phyloP scores from a whole-genome alignment of 306 rosid genomes.

The Spatholobus suberectus region DNA sequence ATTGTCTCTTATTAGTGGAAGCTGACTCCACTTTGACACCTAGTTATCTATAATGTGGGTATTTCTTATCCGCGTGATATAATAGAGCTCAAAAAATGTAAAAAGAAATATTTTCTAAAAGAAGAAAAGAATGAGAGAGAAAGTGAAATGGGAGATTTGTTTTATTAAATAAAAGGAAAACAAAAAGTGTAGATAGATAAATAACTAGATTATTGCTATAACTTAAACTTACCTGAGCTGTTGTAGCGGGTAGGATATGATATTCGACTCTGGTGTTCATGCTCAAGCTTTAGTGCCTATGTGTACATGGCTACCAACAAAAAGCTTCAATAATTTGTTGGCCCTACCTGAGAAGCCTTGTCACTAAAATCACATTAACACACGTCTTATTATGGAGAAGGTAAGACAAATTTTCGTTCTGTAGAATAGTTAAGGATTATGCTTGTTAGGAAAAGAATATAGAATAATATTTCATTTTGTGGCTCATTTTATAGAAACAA shows the following conservation, averaged over 20 bases:
- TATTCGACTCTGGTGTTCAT: neutral
- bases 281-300: neutral
- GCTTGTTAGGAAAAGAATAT: neutral
- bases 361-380: neutral
- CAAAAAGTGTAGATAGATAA: neutral
- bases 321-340: conserved; percentile 10
- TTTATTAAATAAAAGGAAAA: neutral
- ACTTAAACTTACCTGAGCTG: neutral
- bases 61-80: neutral
- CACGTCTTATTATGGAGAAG: neutral
- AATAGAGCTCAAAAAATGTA: neutral
- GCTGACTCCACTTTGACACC: conserved; percentile 11
- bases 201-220: neutral
- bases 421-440: neutral
- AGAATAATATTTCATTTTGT: neutral
- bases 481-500: neutral
- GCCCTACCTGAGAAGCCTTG: neutral
- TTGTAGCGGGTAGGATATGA: neutral
- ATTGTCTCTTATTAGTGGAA: conserved; percentile 28
- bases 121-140: conserved; percentile 20
- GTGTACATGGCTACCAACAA: conserved; percentile 6
- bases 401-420: neutral
- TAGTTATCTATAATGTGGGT: conserved; percentile 6
- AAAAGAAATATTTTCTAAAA: conserved; percentile 7
- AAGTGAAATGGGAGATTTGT: neutral